Conservation (phyloP, 371 early-diverging fungal genomes). For the Vairimorpha ceranae region DNA sequence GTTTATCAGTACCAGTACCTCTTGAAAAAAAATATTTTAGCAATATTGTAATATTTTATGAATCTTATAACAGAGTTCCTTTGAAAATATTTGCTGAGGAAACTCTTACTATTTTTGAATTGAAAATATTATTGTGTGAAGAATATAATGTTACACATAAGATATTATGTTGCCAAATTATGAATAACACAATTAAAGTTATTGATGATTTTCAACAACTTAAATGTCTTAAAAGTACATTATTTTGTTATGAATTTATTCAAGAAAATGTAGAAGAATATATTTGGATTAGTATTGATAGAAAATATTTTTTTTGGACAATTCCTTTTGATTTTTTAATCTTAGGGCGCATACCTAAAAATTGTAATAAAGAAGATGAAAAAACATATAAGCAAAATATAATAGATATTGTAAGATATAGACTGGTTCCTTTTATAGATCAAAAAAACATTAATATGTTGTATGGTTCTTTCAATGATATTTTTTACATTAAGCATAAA, state of each 20-base stretch:
- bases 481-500: background rate
- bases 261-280: constrained; percentile 7
- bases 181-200: background rate
- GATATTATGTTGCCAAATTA: constrained; percentile 45
- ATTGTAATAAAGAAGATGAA: background rate
- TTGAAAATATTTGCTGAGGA: constrained; percentile 16
- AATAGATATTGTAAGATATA: background rate
- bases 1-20: constrained; percentile 80
- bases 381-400: background rate
- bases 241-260: constrained; percentile 30
- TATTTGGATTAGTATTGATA: constrained; percentile 18
- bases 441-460: background rate
- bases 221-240: background rate
- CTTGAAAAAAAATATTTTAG: constrained; percentile 30
- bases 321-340: constrained; percentile 6
- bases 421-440: background rate
- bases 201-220: background rate
- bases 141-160: constrained; percentile 13
- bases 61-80: constrained; percentile 22
- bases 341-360: background rate
- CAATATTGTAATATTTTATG: constrained; percentile 21
- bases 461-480: background rate
- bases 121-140: background rate
- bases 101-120: constrained; percentile 8
- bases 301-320: constrained; percentile 4